Evolutionary conservation across 495 filamentous ascomycete species (phyloP).

Genomic region (Lindgomyces ingoldianus): DNA sequence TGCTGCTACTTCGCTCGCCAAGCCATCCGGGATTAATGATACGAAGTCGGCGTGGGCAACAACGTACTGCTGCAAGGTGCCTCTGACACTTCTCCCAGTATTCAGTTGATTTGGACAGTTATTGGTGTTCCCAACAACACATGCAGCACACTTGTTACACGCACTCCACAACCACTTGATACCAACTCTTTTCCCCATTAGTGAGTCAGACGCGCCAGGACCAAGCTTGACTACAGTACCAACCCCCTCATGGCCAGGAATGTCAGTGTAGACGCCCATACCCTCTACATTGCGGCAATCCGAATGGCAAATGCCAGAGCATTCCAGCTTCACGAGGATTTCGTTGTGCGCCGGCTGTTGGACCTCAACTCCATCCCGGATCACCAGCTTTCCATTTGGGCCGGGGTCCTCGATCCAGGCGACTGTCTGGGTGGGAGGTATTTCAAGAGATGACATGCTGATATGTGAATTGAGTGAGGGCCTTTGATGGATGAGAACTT

Average conservation of each 20-base stretch:
- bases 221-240: conserved; percentile 81
- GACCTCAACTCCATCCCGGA: conserved; percentile 56
- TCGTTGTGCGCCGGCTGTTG: conserved; percentile 76
- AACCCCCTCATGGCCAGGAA: conserved; percentile 78
- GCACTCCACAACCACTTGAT: conserved; percentile 40
- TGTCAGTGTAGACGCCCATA: conserved; percentile 79
- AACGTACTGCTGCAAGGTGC: conserved; percentile 87
- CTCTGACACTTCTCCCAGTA: conserved; percentile 87
- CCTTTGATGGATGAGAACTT: neutral
- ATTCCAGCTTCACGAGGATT: conserved; percentile 86
- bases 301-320: conserved; percentile 90
- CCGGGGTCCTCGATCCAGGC: conserved; percentile 33
- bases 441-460: neutral
- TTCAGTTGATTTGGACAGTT: conserved; percentile 67
- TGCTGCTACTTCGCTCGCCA: conserved; percentile 64
- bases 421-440: conserved; percentile 24
- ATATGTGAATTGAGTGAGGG: neutral
- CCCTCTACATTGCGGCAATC: conserved; percentile 76
- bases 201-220: conserved; percentile 64
- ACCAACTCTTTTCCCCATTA: conserved; percentile 78
- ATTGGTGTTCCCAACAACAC: conserved; percentile 73
- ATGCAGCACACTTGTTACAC: conserved; percentile 24
- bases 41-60: conserved; percentile 82
- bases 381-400: conserved; percentile 17
- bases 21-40: conserved; percentile 71